phyloP scores from a whole-genome alignment of 331 rosid genomes.

The Cydonia oblonga region DNA sequence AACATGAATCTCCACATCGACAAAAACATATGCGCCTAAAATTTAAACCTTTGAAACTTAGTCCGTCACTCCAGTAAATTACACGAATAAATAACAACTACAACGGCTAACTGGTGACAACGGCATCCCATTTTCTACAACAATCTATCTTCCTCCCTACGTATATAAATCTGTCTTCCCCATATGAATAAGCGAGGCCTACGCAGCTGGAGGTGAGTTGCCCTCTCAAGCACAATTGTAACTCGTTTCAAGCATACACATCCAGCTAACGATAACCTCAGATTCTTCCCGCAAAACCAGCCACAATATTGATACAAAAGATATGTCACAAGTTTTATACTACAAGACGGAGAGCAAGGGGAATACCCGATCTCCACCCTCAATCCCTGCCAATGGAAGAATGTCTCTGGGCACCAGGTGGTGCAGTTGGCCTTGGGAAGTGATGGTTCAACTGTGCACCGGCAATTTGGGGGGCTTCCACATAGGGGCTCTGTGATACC shows the following conservation, averaged over 20 bases:
- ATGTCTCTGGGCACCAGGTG: constrained; percentile 89
- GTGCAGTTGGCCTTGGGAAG: constrained; percentile 76
- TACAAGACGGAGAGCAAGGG: neutral
- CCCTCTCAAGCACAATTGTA: neutral
- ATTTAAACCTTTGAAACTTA: neutral
- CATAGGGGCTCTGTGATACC: constrained; percentile 66
- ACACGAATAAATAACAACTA: neutral
- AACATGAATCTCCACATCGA: neutral
- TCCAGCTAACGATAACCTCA: constrained; percentile 2
- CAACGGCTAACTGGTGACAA: neutral
- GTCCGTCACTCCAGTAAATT: neutral
- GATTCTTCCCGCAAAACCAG: neutral
- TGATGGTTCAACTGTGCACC: constrained; percentile 34
- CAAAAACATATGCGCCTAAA: neutral
- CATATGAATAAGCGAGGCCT: neutral
- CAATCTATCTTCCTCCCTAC: constrained; percentile 1
- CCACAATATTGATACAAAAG: neutral
- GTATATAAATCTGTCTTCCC: constrained; percentile 5
- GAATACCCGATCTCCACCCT: neutral
- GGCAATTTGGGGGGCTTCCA: constrained; percentile 60
- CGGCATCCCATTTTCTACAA: constrained; percentile 7
- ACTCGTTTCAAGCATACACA: neutral
- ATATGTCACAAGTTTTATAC: constrained; percentile 5
- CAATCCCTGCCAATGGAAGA: constrained; percentile 45
- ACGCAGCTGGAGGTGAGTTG: constrained; percentile 5